Conservation (phyloP, 768 basidiomycete genomes). For the Obba rivulosa region DNA sequence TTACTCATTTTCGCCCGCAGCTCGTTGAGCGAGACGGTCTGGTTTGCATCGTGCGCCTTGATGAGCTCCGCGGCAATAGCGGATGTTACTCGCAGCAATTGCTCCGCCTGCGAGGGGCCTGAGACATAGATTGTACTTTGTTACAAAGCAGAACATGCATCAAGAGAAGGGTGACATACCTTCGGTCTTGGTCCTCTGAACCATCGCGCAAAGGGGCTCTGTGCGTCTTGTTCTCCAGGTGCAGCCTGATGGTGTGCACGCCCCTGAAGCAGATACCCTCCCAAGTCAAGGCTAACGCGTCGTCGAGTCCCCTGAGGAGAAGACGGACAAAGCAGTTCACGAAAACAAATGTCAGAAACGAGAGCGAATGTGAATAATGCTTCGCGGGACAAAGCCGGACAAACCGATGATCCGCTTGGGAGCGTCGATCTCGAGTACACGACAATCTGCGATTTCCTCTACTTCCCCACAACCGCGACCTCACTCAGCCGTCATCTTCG, state of each 20-base stretch:
- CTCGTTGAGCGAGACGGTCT: slow-evolving; percentile 80
- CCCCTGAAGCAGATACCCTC: too few relatives aligned
- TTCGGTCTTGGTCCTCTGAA: slow-evolving; percentile 36
- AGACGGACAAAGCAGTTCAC: not conserved
- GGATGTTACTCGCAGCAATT: slow-evolving; percentile 84
- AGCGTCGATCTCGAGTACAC: not conserved
- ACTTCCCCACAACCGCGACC: too few relatives aligned
- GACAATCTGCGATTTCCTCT: not conserved
- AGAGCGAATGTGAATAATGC: not conserved
- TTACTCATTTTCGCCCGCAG: slow-evolving; percentile 86
- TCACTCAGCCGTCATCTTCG: too few relatives aligned
- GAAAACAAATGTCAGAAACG: not conserved
- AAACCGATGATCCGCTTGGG: not conserved
- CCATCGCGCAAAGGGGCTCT: slow-evolving; percentile 22
- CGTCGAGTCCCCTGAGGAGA: too few relatives aligned
- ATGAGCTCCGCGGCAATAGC: slow-evolving; percentile 94
- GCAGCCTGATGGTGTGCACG: too few relatives aligned
- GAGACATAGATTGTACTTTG: not conserved
- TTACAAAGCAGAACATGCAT: not conserved
- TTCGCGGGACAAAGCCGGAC: not conserved
- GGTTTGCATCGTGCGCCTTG: slow-evolving; percentile 73
- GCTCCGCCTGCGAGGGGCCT: slow-evolving; percentile 88
- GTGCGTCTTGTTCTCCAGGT: too few relatives aligned
- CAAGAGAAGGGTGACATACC: slow-evolving; percentile 17
- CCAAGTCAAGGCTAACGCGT: too few relatives aligned